Evolutionary conservation across 164 flowering plant genomes (phyloP), one percentile per base, ranked within the genome.

Genomic region (Amborella trichopoda): DNA sequence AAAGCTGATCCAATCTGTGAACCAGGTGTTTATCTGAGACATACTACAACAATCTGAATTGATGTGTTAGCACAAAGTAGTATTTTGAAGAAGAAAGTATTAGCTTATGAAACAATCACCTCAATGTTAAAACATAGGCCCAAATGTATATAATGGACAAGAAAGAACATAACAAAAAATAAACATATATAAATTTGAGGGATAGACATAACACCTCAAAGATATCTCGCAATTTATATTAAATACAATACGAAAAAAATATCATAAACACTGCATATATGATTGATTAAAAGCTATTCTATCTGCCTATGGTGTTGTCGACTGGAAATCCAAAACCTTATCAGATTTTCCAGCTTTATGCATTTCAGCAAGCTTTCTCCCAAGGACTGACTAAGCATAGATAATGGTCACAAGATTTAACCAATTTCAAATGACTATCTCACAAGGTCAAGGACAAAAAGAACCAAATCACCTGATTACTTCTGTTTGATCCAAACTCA

Each of bases 251-350:
- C n/a, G n/a, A n/a, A n/a, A n/a, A n/a, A n/a, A n/a, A n/a, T n/a
- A n/a, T n/a, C n/a, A n/a, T n/a, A n/a, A n/a, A n/a, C n/a, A n/a
- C n/a, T n/a, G n/a, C n/a, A n/a, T n/a, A n/a, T n/a, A n/a, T n/a
- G n/a, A n/a, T n/a, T n/a, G n/a, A n/a, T n/a, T n/a, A n/a, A n/a
- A n/a, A n/a, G n/a, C n/a, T n/a, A n/a, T n/a, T n/a, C 22, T 51
- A 85, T 96, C 99, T 91, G 59, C 99, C 99, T 62, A 91, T 84
- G 22, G 96, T 91, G 59, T 91, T 91, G 48, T 87, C 52, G 27
- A 83, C 93, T 51, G 80, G 71, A 67, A 87, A 84, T 43, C 99
- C 99, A 60, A 75, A 91, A 24, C 99, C 99, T 45, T 81, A 0
- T 56, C 68, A 9, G 93, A 78, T 50, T 74, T 81, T 36, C 77